Conservation (phyloP, 495 filamentous ascomycete species). For the Jackrogersella minutella region DNA sequence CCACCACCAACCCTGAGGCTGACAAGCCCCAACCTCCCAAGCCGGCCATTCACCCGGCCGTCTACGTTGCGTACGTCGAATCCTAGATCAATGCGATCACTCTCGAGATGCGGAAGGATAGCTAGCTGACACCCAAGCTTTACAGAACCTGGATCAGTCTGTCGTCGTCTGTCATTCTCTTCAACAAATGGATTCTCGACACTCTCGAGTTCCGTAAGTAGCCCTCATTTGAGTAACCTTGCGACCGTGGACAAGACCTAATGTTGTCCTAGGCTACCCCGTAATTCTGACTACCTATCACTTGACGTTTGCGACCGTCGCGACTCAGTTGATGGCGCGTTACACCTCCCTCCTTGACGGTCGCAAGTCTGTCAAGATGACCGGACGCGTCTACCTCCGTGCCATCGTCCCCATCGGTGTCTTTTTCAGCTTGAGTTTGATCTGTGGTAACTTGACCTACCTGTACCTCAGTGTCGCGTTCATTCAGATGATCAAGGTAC, state of each 20-base stretch:
- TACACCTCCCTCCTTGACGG: constrained; percentile 87
- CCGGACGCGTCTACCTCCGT: constrained; percentile 85
- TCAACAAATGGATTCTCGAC: constrained; percentile 98
- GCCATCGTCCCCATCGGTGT: constrained; percentile 92
- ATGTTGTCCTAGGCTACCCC: constrained; percentile 58
- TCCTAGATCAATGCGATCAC: constrained; percentile 1
- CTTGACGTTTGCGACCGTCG: constrained; percentile 84
- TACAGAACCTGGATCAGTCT: constrained; percentile 86
- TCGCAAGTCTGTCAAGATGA: constrained; percentile 92
- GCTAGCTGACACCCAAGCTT: constrained; percentile 35
- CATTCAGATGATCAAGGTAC: constrained; percentile 94
- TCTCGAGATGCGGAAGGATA: neutral
- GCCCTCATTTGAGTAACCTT: constrained; percentile 12
- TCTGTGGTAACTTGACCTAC: constrained; percentile 93
- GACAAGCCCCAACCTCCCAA: constrained; percentile 73
- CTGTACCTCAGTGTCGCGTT: constrained; percentile 92
- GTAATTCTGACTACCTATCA: constrained; percentile 95
- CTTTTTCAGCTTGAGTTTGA: constrained; percentile 93
- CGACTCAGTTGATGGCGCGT: constrained; percentile 89
- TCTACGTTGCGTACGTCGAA: constrained; percentile 84
- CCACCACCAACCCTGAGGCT: constrained; percentile 74
- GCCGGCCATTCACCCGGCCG: constrained; percentile 75
- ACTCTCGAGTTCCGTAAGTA: constrained; percentile 82
- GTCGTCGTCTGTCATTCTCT: constrained; percentile 93
- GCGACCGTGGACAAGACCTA: constrained; percentile 37